Percentiles rank a stretch among this genome's conserved stretches.
phyloP scores from a whole-genome alignment of 2,329 filamentous ascomycete species.

The Fusarium sp. region DNA sequence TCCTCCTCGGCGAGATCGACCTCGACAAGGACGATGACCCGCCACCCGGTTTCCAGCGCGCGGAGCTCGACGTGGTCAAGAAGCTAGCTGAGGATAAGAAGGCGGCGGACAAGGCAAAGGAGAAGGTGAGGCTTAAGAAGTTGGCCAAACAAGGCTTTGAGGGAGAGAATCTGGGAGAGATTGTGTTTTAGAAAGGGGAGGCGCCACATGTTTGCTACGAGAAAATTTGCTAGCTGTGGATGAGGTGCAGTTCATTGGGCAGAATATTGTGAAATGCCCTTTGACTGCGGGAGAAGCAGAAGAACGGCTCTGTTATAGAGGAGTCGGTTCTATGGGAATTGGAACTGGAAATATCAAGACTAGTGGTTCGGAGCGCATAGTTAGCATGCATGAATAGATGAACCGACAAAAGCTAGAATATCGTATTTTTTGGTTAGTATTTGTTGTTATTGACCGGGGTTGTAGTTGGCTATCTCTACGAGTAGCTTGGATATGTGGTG shows the following conservation, averaged over 20 bases:
- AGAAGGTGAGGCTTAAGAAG: constrained; percentile 79
- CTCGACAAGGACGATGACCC: constrained; percentile 94
- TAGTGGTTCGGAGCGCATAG: constrained; percentile 25
- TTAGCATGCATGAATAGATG: constrained; percentile 36
- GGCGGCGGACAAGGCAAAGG: constrained; percentile 73
- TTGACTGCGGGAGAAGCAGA: constrained; percentile 14
- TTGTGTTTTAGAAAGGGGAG: constrained; percentile 64
- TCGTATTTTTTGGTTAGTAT: neutral
- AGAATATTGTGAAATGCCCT: constrained; percentile 76
- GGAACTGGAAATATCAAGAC: constrained; percentile 10
- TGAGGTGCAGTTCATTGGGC: constrained; percentile 51
- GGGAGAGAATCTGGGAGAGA: constrained; percentile 83
- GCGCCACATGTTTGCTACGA: neutral
- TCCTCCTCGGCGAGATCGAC: constrained; percentile 95
- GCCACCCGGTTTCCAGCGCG: constrained; percentile 76
- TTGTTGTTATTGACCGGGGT: neutral
- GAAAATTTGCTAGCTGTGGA: constrained; percentile 31
- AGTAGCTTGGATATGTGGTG: neutral
- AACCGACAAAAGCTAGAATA: constrained; percentile 11
- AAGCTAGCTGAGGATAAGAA: constrained; percentile 80
- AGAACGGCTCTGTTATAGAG: constrained; percentile 6
- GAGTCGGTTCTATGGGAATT: constrained; percentile 12
- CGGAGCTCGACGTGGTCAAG: constrained; percentile 76
- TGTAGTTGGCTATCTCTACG: neutral
- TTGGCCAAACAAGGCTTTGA: constrained; percentile 86